phyloP scores from a whole-genome alignment of 108 stramenopile species.

The Pseudonitzschia delicatissima region DNA sequence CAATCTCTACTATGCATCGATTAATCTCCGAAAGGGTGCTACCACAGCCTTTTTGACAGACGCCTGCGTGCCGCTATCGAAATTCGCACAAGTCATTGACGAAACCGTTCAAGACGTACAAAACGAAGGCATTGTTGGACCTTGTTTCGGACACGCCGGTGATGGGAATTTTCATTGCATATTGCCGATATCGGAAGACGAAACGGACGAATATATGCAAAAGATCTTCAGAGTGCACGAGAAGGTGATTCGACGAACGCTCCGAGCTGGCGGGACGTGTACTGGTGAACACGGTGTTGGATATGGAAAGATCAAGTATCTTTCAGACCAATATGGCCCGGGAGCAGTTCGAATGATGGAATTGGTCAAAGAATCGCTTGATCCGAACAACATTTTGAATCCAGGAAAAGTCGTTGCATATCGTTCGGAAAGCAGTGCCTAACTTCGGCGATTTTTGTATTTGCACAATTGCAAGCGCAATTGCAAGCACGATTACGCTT shows the following conservation, averaged over 20 bases:
- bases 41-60: conserved; percentile 76
- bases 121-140: conserved; percentile 70
- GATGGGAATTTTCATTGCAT: conserved; percentile 98
- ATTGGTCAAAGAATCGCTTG: conserved; percentile 80
- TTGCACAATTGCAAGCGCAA: too few species aligned
- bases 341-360: conserved; percentile 87
- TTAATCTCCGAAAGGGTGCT: conserved; percentile 57
- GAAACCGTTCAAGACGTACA: conserved; percentile 66
- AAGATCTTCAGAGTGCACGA: conserved; percentile 64
- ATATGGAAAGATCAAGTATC: conserved; percentile 85
- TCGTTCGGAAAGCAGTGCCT: too few species aligned
- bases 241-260: conserved; percentile 56
- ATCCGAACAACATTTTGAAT: conserved; percentile 90
- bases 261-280: conserved; percentile 90
- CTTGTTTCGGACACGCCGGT: conserved; percentile 95
- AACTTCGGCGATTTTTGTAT: too few species aligned
- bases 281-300: conserved; percentile 98
- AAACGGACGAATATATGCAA: conserved; percentile 64
- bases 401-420: conserved; percentile 91
- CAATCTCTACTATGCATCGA: conserved; percentile 75
- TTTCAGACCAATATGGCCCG: conserved; percentile 74
- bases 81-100: conserved; percentile 78
- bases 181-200: conserved; percentile 54
- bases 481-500: too few species aligned
- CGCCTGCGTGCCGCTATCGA: conserved; percentile 92